phyloP scores from a whole-genome alignment of 2,329 filamentous ascomycete species.

The Diplodia mutila region DNA sequence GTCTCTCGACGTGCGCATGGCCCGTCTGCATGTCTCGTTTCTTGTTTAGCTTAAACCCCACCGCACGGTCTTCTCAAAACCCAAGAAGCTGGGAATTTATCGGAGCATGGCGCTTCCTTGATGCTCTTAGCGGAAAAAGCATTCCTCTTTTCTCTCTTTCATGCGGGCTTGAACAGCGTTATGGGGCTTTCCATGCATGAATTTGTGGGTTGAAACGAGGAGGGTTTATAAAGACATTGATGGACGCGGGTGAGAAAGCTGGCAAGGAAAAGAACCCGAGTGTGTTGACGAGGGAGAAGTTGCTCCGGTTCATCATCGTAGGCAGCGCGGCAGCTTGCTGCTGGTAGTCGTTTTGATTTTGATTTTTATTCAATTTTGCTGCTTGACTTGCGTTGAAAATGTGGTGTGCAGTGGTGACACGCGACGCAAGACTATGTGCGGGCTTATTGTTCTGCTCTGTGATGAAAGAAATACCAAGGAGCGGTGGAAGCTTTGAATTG shows the following conservation, averaged over 20 bases:
- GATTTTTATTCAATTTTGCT: neutral
- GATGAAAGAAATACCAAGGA: too few species aligned
- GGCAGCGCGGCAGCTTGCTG: neutral
- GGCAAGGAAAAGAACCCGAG: neutral
- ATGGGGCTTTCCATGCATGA: neutral
- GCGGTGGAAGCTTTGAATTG: too few species aligned
- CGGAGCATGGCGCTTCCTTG: neutral
- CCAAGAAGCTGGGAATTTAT: neutral
- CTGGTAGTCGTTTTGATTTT: neutral
- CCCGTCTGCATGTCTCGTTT: constrained; percentile 3
- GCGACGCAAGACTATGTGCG: too few species aligned
- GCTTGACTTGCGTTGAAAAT: neutral
- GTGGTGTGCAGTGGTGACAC: neutral
- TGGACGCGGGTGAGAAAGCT: neutral
- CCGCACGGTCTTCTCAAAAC: neutral
- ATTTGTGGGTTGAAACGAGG: neutral
- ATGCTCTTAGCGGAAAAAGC: neutral
- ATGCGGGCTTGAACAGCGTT: neutral
- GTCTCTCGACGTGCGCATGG: neutral
- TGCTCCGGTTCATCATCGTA: neutral
- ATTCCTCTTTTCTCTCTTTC: neutral
- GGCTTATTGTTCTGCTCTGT: too few species aligned
- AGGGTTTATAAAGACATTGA: neutral
- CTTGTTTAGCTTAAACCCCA: neutral
- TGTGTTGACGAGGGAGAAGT: neutral